These are phyloP conservation scores for Phytophthora agathidicida DNA, from an alignment of 352 stramenopile genomes.

Conservation along the genomic window DNA sequence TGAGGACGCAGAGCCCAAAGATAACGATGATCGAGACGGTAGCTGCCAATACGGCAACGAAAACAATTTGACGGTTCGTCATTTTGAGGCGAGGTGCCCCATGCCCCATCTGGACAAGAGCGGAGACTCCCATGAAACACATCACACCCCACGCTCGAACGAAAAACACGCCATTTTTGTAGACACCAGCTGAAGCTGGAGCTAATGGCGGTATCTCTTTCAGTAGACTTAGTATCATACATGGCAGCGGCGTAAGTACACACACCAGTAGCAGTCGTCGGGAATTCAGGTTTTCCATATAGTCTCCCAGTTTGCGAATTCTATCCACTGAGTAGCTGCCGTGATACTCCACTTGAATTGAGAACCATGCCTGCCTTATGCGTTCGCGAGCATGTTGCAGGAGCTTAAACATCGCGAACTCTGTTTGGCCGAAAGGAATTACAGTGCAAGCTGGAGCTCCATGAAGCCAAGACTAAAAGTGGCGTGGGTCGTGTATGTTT, in stretches of 20 bases:
- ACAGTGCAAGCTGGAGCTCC: too few species aligned
- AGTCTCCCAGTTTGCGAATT: slow-evolving; percentile 6
- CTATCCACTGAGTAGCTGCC: slow-evolving; percentile 22
- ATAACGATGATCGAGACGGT: slow-evolving; percentile 17
- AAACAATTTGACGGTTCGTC: slow-evolving; percentile 1
- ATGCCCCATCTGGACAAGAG: slow-evolving; percentile 15
- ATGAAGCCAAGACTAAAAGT: too few species aligned
- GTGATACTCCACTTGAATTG: slow-evolving; percentile 31
- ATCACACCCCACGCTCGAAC: slow-evolving; percentile 17
- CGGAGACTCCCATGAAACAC: slow-evolving; percentile 15
- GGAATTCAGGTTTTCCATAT: neutral
- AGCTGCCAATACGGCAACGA: slow-evolving; percentile 9
- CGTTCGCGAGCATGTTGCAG: neutral
- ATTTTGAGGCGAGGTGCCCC: slow-evolving; percentile 16
- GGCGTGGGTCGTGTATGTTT: too few species aligned
- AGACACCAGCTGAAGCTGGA: slow-evolving; percentile 23
- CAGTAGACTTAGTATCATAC: slow-evolving; percentile 31
- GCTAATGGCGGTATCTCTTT: slow-evolving; percentile 35
- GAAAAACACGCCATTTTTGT: slow-evolving; percentile 44
- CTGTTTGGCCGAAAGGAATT: too few species aligned
- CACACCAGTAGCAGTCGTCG: slow-evolving; percentile 11
- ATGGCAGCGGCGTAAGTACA: slow-evolving; percentile 38
- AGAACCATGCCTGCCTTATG: slow-evolving; percentile 17
- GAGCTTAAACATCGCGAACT: neutral
- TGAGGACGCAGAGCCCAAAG: slow-evolving; percentile 12